phyloP scores from a whole-genome alignment of 106 monocot genomes.

The Vanilla planifolia region DNA sequence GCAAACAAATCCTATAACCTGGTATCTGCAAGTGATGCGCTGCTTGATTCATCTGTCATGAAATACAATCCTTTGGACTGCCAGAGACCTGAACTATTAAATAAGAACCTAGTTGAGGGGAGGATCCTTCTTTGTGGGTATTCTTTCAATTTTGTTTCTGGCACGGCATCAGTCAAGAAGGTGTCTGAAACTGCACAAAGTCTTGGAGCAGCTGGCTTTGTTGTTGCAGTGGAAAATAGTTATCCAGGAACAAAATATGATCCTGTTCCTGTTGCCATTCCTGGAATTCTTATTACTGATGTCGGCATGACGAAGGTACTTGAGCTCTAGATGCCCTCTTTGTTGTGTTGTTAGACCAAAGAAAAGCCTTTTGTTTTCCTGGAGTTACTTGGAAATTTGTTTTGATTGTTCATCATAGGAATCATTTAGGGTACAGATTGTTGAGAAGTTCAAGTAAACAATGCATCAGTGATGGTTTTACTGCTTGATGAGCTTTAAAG shows the following conservation, averaged over 20 bases:
- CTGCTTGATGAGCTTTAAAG: too few species aligned
- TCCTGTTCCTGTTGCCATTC: constrained; percentile 69
- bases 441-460: too few species aligned
- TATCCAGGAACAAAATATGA: constrained; percentile 89
- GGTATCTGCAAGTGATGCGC: constrained; percentile 75
- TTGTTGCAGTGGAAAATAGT: constrained; percentile 81
- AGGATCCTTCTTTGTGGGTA: constrained; percentile 91
- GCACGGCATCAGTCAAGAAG: constrained; percentile 88
- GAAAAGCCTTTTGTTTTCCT: too few species aligned
- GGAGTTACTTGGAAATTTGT: too few species aligned
- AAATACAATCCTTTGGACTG: constrained; percentile 84
- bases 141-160: constrained; percentile 91
- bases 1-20: constrained; percentile 57
- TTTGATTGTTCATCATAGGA: too few species aligned
- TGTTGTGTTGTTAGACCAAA: too few species aligned
- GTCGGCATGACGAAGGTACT: constrained; percentile 59
- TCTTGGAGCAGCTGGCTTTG: constrained; percentile 92
- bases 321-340: too few species aligned
- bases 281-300: constrained; percentile 85
- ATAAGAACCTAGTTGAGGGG: constrained; percentile 72
- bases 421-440: too few species aligned
- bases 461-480: too few species aligned
- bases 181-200: constrained; percentile 75
- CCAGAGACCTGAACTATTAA: constrained; percentile 82
- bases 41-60: constrained; percentile 64